Conservation (phyloP, 2,329 filamentous ascomycete genomes). For the Karstenula rhodostoma region DNA sequence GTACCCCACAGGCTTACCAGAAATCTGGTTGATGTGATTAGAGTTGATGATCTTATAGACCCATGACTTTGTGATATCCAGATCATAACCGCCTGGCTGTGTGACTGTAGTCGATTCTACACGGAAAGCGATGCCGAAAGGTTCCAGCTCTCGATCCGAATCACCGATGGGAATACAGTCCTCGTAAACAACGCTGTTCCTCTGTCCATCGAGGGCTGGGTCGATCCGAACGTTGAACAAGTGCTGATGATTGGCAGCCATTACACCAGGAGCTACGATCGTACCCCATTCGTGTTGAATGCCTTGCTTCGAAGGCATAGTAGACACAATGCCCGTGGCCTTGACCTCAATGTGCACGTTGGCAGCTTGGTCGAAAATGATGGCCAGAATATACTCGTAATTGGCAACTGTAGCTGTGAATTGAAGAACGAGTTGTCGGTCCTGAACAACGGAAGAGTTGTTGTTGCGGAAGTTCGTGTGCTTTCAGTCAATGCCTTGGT, state of each 20-base stretch:
- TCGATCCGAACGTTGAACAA: slow-evolving; percentile 68
- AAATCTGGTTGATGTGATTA: slow-evolving; percentile 55
- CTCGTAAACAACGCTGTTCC: slow-evolving; percentile 59
- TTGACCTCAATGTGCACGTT: slow-evolving; percentile 72
- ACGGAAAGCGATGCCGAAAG: slow-evolving; percentile 61
- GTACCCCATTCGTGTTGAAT: slow-evolving; percentile 72
- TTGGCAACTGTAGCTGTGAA: slow-evolving; percentile 76
- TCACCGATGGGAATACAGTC: slow-evolving; percentile 67
- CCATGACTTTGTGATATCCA: slow-evolving; percentile 54
- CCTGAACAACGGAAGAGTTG: slow-evolving; percentile 68
- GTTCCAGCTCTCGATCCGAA: slow-evolving; percentile 57
- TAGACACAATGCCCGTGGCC: slow-evolving; percentile 73
- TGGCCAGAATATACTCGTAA: slow-evolving; percentile 77
- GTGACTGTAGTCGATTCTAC: slow-evolving; percentile 57
- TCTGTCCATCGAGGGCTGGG: slow-evolving; percentile 56
- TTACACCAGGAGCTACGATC: slow-evolving; percentile 72
- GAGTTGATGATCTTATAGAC: slow-evolving; percentile 60
- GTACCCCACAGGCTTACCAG: slow-evolving; percentile 58
- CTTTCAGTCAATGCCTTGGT: slow-evolving; percentile 74
- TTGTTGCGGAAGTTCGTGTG: slow-evolving; percentile 75
- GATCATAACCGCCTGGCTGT: slow-evolving; percentile 60
- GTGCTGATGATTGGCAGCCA: slow-evolving; percentile 77
- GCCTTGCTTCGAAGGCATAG: slow-evolving; percentile 71
- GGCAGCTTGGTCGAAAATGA: slow-evolving; percentile 75
- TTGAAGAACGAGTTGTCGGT: slow-evolving; percentile 72